Evolutionary conservation across 1,139 yeast species (phyloP).

Genomic region (Candida pseudoviswanathii): DNA sequence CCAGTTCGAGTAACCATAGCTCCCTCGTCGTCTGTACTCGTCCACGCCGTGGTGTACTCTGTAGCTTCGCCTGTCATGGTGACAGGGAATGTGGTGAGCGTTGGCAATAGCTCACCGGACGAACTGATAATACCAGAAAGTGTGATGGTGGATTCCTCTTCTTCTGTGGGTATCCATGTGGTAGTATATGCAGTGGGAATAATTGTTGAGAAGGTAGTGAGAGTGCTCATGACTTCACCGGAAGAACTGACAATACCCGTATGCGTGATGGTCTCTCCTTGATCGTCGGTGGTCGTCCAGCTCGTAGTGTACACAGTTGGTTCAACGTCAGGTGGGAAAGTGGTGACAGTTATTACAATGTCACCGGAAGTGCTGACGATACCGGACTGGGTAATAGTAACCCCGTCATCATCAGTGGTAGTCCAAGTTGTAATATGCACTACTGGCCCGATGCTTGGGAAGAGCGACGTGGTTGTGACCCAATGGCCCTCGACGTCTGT

Average conservation of each 20-base stretch:
- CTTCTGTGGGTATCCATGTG: background rate
- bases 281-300: too few species aligned
- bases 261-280: background rate
- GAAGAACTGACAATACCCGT: too few species aligned
- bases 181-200: background rate
- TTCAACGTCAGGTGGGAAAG: background rate
- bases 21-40: conserved; percentile 17
- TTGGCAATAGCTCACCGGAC: conserved; percentile 9
- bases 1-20: conserved; percentile 14
- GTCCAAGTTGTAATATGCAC: too few species aligned
- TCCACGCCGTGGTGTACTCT: conserved; percentile 14
- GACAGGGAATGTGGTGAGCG: conserved; percentile 4
- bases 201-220: too few species aligned
- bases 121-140: background rate
- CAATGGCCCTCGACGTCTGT: too few species aligned
- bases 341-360: conserved; percentile 6
- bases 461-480: too few species aligned
- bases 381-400: conserved; percentile 13
- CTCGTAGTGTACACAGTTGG: too few species aligned
- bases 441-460: too few species aligned
- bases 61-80: background rate
- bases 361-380: conserved; percentile 6
- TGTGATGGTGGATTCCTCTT: background rate
- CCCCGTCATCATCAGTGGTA: conserved; percentile 16
- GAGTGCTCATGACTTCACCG: too few species aligned